Base-by-base conservation (phyloP, 495 filamentous ascomycete species). In the Chaetomium cochliodes region DNA sequence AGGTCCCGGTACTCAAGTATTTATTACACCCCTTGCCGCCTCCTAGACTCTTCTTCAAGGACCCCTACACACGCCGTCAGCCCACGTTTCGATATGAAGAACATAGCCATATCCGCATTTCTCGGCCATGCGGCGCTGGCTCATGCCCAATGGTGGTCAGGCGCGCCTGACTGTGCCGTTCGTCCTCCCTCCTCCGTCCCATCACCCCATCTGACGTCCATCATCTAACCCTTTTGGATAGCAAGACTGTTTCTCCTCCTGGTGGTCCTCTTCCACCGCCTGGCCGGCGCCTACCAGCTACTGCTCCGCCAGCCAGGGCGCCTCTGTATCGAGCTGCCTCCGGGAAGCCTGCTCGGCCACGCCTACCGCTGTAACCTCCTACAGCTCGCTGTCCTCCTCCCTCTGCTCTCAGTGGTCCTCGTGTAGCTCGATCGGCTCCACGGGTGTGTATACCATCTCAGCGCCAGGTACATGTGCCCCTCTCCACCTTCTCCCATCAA, bases 211-310 rank as follows among this genome's bases (percentile, higher is more conserved):
- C 8, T 37, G 1, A 3, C 18, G 33, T 13, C 18, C 16, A 5
- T 12, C 2, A 4, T n/a, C 52, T 55, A 20, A 55, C 52, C n/a
- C 18, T 1, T 16, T 39, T 49, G 0, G 37, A 53, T 62, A 79
- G 77, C 74, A 81, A 73, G 67, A 68, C 57, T 81, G 79, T 51
- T 73, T 81, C 50, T 77, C 75, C 18, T 77, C 79, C n/a, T 68
- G 65, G 56, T 81, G 74, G 74, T 58, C 64, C 11, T 68, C 72
- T 7, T 56, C 70, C 28, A 67, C 65, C 56, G 63, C 71, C 55
- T 81, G 79, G 79, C 79, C 79, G 6, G 74, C 74, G 18, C 78
- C 79, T 11, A 78, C 77, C n/a, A 69, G 61, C 42, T 81, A 77
- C 74, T 81, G 79, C 74, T 63, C 70, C 47, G 67, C 73, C 50